Percentiles rank a stretch among this genome's conserved stretches.
phyloP scores from a whole-genome alignment of 768 basidiomycete species.

The Suillus ampliporus region DNA sequence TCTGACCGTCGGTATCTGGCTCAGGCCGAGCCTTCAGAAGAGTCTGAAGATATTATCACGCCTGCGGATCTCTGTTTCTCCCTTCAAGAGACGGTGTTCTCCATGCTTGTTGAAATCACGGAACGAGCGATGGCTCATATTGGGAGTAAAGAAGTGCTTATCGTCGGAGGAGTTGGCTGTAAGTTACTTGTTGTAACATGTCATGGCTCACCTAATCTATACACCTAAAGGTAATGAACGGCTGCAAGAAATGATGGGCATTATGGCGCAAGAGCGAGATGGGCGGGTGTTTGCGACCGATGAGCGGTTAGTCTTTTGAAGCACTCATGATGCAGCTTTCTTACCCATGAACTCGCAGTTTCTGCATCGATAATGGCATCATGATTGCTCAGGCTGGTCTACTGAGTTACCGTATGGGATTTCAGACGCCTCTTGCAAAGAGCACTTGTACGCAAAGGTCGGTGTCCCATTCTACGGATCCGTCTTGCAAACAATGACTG shows the following conservation, averaged over 20 bases:
- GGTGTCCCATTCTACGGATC: conserved; percentile 19
- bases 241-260: conserved; percentile 98
- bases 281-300: conserved; percentile 95
- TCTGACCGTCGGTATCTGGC: conserved; percentile 82
- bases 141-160: conserved; percentile 92
- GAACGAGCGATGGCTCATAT: conserved; percentile 99
- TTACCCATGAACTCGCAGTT: conserved; percentile 53
- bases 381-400: conserved; percentile 99
- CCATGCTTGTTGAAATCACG: conserved; percentile 99
- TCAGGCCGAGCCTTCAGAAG: conserved; percentile 41
- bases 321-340: conserved; percentile 3
- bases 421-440: conserved; percentile 73
- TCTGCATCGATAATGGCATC: conserved; percentile 99
- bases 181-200: conserved; percentile 40
- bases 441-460: conserved; percentile 94
- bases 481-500: conserved; percentile 11
- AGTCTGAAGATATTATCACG: conserved; percentile 75
- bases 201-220: not conserved
- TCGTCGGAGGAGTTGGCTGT: conserved; percentile 99
- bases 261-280: conserved; percentile 91
- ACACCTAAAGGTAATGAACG: conserved; percentile 76
- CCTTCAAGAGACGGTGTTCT: conserved; percentile 94
- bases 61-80: conserved; percentile 97
- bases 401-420: conserved; percentile 90
- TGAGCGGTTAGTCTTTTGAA: conserved; percentile 66